Evolutionary conservation across 352 stramenopile species (phyloP).

Genomic region (Pythium aristosporum): DNA sequence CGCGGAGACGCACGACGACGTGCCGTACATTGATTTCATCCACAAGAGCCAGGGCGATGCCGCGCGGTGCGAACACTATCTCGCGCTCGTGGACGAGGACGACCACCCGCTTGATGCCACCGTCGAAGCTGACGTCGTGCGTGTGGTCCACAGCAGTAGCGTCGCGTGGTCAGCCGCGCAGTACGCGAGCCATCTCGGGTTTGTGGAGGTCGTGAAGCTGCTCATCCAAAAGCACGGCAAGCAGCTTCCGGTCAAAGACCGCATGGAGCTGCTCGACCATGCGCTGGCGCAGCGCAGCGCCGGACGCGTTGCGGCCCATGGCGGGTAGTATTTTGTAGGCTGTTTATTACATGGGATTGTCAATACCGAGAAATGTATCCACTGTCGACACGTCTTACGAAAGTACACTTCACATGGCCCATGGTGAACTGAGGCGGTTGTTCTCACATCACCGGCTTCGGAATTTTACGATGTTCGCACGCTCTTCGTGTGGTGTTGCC

Average conservation of each 20-base stretch:
- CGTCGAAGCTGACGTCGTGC: slow-evolving; percentile 10
- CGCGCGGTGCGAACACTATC: slow-evolving; percentile 5
- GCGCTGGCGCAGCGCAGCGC: slow-evolving; percentile 5
- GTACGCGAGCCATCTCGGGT: slow-evolving; percentile 19
- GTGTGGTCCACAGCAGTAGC: slow-evolving; percentile 1
- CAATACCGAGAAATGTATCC: too few species aligned
- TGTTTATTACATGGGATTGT: too few species aligned
- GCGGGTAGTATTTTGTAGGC: neutral
- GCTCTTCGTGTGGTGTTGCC: too few species aligned
- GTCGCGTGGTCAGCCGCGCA: neutral
- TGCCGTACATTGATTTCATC: slow-evolving; percentile 13
- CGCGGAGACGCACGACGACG: slow-evolving; percentile 2
- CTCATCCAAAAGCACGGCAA: slow-evolving; percentile 8
- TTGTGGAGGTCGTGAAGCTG: slow-evolving; percentile 11
- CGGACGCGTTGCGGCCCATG: neutral
- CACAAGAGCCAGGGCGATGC: slow-evolving; percentile 15
- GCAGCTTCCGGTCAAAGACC: slow-evolving; percentile 7
- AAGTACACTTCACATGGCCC: too few species aligned
- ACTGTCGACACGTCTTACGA: too few species aligned
- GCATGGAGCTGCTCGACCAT: slow-evolving; percentile 9
- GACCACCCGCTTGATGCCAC: neutral
- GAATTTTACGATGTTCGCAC: too few species aligned
- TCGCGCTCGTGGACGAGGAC: slow-evolving; percentile 6
- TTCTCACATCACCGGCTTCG: too few species aligned
- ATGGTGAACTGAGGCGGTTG: too few species aligned